Evolutionary conservation across 768 basidiomycete species (phyloP).

Genomic region (Lactifluus volemus): DNA sequence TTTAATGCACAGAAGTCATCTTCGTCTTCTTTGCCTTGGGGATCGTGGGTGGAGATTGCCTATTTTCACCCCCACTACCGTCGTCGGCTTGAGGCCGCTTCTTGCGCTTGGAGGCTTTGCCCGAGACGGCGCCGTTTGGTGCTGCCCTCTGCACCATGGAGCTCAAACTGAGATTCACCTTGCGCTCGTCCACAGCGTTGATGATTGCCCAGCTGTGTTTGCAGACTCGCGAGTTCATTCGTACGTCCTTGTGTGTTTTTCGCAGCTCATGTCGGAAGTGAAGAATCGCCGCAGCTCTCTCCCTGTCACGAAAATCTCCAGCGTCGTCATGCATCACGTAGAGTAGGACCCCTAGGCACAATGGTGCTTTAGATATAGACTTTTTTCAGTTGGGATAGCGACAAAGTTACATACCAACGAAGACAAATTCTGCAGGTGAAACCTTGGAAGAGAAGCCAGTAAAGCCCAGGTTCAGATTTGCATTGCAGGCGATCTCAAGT

Average conservation of each 20-base stretch:
- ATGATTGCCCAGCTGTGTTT: conserved; percentile 53
- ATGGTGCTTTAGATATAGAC: background rate
- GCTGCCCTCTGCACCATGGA: conserved; percentile 1
- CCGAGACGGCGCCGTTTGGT: conserved; percentile 4
- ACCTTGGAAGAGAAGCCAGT: conserved; percentile 45
- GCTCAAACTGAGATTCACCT: conserved; percentile 17
- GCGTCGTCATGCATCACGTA: conserved; percentile 39
- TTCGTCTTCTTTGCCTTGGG: conserved; percentile 5
- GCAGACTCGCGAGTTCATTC: conserved; percentile 49
- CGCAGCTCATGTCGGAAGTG: conserved; percentile 51
- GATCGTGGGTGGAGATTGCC: background rate
- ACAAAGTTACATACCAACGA: conserved; percentile 48
- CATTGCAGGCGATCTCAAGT: conserved; percentile 41
- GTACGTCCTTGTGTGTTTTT: conserved; percentile 50
- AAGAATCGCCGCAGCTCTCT: conserved; percentile 47
- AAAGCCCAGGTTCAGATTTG: conserved; percentile 26
- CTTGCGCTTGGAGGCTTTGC: conserved; percentile 25
- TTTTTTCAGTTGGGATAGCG: background rate
- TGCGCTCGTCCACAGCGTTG: conserved; percentile 28
- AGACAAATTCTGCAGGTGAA: conserved; percentile 72
- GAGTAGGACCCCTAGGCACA: conserved; percentile 52
- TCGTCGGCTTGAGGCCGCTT: conserved; percentile 27
- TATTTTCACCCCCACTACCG: conserved; percentile 17
- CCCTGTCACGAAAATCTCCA: conserved; percentile 28
- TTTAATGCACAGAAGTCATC: background rate